These are phyloP conservation scores for Cercophora samala DNA, from an alignment of 495 filamentous ascomycete species.

Conservation along the genomic window DNA sequence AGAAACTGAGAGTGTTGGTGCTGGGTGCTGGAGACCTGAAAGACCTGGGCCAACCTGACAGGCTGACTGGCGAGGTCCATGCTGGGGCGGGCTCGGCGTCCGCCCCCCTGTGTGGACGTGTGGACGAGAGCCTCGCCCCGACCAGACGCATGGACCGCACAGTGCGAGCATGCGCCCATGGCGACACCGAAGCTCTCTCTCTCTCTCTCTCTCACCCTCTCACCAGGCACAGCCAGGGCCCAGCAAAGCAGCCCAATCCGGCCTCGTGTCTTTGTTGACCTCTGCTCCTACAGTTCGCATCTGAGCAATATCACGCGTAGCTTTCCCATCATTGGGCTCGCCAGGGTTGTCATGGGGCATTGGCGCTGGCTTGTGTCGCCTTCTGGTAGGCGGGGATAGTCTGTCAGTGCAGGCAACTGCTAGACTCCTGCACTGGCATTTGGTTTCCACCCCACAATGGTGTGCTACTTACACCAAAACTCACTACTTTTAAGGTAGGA, in stretches of 20 bases:
- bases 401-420: no score
- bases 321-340: no score
- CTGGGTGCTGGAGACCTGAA: constrained; percentile 7
- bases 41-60: constrained; percentile 13
- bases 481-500: no score
- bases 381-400: neutral
- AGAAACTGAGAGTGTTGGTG: constrained; percentile 20
- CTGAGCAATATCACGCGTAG: neutral
- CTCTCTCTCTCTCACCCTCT: no score
- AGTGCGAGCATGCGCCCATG: constrained; percentile 17
- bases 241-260: constrained; percentile 1
- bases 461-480: no score
- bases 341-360: constrained; percentile 10
- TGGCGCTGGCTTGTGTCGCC: neutral
- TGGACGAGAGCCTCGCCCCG: constrained; percentile 17
- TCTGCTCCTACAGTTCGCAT: neutral
- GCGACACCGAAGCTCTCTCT: neutral
- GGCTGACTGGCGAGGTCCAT: constrained; percentile 5
- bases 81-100: constrained; percentile 11
- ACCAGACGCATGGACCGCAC: constrained; percentile 18
- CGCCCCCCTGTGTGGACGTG: constrained; percentile 5
- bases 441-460: no score
- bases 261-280: constrained; percentile 1
- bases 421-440: no score
- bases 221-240: constrained; percentile 22